phyloP scores from a whole-genome alignment of 164 flowering plant genomes.

The Vitis cinerea region DNA sequence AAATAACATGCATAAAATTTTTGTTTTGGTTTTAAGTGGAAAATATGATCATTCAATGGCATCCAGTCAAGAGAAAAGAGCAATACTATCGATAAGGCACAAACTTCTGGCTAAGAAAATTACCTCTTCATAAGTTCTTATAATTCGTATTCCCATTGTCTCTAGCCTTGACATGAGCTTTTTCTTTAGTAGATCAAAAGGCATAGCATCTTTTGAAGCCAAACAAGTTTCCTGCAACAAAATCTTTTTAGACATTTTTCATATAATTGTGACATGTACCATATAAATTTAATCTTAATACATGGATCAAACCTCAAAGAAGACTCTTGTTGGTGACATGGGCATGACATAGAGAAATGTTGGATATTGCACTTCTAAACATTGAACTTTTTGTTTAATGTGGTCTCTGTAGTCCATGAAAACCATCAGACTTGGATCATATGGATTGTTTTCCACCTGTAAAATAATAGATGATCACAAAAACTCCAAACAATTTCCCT shows the following conservation, averaged over 20 bases:
- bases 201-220: constrained; percentile 92
- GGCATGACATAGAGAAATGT: constrained; percentile 98
- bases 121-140: constrained; percentile 92
- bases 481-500: not conserved
- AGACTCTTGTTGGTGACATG: constrained; percentile 84
- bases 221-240: constrained; percentile 91
- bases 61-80: too few species aligned
- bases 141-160: constrained; percentile 73
- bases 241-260: not conserved
- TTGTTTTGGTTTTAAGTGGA: too few species aligned
- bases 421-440: constrained; percentile 91
- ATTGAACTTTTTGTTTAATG: constrained; percentile 42
- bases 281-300: not conserved
- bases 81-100: not conserved
- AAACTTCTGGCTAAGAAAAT: not conserved
- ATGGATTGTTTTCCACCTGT: constrained; percentile 95
- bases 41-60: too few species aligned
- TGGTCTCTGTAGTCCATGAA: constrained; percentile 98
- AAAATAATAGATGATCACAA: not conserved
- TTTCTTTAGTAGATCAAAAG: constrained; percentile 76
- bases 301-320: constrained; percentile 73
- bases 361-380: constrained; percentile 66
- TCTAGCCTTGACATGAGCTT: constrained; percentile 77
- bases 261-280: not conserved
- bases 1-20: too few species aligned